Conservation (phyloP, 805 yeast species). For the Starmerella apicola region DNA sequence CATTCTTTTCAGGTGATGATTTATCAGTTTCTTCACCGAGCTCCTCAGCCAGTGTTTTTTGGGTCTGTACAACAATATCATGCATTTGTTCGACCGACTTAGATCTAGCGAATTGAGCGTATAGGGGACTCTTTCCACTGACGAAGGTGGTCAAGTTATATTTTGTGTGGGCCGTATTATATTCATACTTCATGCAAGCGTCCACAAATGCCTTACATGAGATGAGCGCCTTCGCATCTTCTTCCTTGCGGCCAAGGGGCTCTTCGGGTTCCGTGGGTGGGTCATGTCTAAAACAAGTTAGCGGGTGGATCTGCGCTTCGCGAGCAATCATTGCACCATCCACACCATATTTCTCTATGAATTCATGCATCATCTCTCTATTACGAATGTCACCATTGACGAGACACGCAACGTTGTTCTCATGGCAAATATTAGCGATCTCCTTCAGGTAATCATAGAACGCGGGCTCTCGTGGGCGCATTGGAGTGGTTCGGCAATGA, state of each 20-base stretch:
- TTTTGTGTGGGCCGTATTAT: slow-evolving; percentile 62
- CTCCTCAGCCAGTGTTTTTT: no score
- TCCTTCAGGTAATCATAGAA: slow-evolving; percentile 54
- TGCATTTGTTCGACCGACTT: slow-evolving; percentile 35
- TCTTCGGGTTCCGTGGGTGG: slow-evolving; percentile 17
- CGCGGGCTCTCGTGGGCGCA: slow-evolving; percentile 75
- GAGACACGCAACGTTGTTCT: slow-evolving; percentile 54
- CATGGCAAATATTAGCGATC: slow-evolving; percentile 49
- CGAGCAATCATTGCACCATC: slow-evolving; percentile 91
- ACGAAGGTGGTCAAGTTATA: slow-evolving; percentile 65
- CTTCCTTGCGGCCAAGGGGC: no score
- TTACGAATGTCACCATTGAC: slow-evolving; percentile 68
- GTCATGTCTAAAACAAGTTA: slow-evolving; percentile 62
- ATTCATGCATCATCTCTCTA: slow-evolving; percentile 38
- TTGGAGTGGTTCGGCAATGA: slow-evolving; percentile 78
- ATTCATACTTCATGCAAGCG: slow-evolving; percentile 44
- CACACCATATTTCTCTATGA: slow-evolving; percentile 43
- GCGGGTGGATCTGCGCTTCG: slow-evolving; percentile 73
- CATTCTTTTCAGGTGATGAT: no score
- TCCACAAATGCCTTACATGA: slow-evolving; percentile 44
- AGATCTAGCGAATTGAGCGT: slow-evolving; percentile 43
- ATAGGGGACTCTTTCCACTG: slow-evolving; percentile 58
- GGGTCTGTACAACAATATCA: no score
- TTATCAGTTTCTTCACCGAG: no score
- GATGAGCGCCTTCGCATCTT: slow-evolving; percentile 38